Base-by-base conservation (phyloP, 2,329 filamentous ascomycete species). In the Penicillium sp. region DNA sequence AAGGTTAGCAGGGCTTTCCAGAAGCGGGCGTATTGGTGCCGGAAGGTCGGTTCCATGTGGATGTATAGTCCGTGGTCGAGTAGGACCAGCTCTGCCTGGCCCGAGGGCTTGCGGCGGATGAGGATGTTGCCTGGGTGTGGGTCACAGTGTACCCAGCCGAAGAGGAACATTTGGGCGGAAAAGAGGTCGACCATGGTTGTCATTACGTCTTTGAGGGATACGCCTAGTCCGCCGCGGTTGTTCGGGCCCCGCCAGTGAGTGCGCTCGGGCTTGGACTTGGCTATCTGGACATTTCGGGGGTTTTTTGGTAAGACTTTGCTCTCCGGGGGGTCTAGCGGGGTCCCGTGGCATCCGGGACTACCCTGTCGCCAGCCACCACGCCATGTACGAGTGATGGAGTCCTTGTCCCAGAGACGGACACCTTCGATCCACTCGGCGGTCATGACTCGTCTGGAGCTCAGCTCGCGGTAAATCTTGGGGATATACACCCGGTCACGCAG, bases 371-470 rank as follows among this genome's bases (percentile, higher is more conserved):
- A 86, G 7, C 91, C 91, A 24, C 93, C 93, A 40, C 88, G 80
- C 94, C 95, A 98, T 4, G 86, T 83, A 2, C 85, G 84, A 0
- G 88, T 90, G 73, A 97, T 89, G 57, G 89, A 85, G 60, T 91
- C 88, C 76, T 96, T 96, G 72, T 98, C 94, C 92, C 93, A 97
- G 2, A 99, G 83, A 1, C 93, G 86, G 2, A 96, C 88, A 7
- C 95, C 95, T 78, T 99, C 95, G 62, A 99, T 96, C 95, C 95
- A 99, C 76, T 99, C 95, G 0, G 94, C 93, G 0, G 93, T 96
- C 82, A 99, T 89, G 53, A 99, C 88, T 40, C 95, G 86, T 73
- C 84, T 90, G 17, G 91, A 93, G 56, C 88, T 93, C 30, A 97
- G 85, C 63, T 97, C 92, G 4, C 88, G 83, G 75, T 96, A 94